Conservation (phyloP, 1,284 basidiomycete genomes). For the Sanghuangporus sanghuang region DNA sequence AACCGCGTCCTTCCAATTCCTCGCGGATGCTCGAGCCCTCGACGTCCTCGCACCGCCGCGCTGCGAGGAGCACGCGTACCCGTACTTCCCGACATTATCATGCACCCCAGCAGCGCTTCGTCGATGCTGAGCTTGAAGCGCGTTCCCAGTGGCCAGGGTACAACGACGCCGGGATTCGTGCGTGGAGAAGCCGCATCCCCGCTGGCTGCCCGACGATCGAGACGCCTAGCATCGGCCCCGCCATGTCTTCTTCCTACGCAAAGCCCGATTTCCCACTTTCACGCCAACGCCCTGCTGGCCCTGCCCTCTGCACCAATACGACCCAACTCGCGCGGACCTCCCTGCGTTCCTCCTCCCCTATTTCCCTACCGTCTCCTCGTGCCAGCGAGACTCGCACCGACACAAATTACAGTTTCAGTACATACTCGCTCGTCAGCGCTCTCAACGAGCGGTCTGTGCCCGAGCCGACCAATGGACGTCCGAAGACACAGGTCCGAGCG, state of each 20-base stretch:
- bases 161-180: slow-evolving; percentile 29
- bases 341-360: slow-evolving; percentile 27
- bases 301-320: slow-evolving; percentile 41
- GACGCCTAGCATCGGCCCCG: slow-evolving; percentile 27
- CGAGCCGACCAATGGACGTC: slow-evolving; percentile 20
- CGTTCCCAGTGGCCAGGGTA: slow-evolving; percentile 17
- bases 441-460: slow-evolving; percentile 19
- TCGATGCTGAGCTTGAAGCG: not conserved
- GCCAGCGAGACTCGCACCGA: slow-evolving; percentile 7
- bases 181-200: slow-evolving; percentile 27
- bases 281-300: slow-evolving; percentile 35
- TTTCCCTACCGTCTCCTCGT: slow-evolving; percentile 19
- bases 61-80: not conserved
- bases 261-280: slow-evolving; percentile 38
- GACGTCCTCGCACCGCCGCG: slow-evolving; percentile 1
- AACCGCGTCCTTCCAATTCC: not conserved
- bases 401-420: slow-evolving; percentile 4
- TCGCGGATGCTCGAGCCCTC: not conserved
- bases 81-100: slow-evolving; percentile 5
- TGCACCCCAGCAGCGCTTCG: not conserved
- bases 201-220: slow-evolving; percentile 21
- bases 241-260: slow-evolving; percentile 25
- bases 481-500: slow-evolving; percentile 23
- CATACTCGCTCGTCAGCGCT: slow-evolving; percentile 15
- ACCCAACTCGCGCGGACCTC: slow-evolving; percentile 23